A percentile compares a stretch with the other conserved stretches of the same genome.
These are phyloP conservation scores for Incumbomyces lentus DNA, from an alignment of 2,329 filamentous ascomycete genomes.

Conservation along the genomic window DNA sequence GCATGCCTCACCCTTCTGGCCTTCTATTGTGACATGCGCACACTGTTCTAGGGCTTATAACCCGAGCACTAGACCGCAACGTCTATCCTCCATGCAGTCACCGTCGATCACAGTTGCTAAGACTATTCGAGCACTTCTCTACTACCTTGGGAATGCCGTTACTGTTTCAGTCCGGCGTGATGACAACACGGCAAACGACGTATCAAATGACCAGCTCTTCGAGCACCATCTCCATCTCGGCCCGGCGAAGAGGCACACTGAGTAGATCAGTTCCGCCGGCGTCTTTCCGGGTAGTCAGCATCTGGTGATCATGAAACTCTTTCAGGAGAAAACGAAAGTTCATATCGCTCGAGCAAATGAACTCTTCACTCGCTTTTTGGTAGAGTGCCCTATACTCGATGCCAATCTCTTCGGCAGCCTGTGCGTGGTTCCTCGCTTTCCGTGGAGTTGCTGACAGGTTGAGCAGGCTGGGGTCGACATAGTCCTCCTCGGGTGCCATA, in stretches of 20 bases:
- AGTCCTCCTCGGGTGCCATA: constrained; percentile 11
- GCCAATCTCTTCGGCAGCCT: constrained; percentile 40
- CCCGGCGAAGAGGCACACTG: constrained; percentile 72
- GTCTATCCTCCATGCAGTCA: too few relatives aligned
- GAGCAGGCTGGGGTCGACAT: constrained; percentile 6
- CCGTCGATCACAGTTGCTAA: too few relatives aligned
- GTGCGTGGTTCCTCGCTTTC: constrained; percentile 7
- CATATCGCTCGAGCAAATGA: constrained; percentile 94
- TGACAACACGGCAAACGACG: too few relatives aligned
- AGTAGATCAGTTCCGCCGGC: constrained; percentile 73
- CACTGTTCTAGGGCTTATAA: too few relatives aligned
- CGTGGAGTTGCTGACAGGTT: constrained; percentile 19
- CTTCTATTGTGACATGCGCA: too few relatives aligned
- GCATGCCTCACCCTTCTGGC: too few relatives aligned
- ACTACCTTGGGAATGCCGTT: too few relatives aligned
- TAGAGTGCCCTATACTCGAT: constrained; percentile 88
- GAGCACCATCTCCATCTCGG: constrained; percentile 79
- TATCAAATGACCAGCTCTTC: constrained; percentile 52
- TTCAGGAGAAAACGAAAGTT: constrained; percentile 88
- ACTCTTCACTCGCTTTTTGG: constrained; percentile 90
- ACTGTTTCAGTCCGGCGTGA: too few relatives aligned
- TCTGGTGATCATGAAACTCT: constrained; percentile 97
- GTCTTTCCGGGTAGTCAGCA: constrained; percentile 85
- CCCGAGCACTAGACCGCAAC: too few relatives aligned
- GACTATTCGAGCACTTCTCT: too few relatives aligned